Evolutionary conservation across 202 grass and related monocot genomes (phyloP).

Genomic region (Carex arenaria): DNA sequence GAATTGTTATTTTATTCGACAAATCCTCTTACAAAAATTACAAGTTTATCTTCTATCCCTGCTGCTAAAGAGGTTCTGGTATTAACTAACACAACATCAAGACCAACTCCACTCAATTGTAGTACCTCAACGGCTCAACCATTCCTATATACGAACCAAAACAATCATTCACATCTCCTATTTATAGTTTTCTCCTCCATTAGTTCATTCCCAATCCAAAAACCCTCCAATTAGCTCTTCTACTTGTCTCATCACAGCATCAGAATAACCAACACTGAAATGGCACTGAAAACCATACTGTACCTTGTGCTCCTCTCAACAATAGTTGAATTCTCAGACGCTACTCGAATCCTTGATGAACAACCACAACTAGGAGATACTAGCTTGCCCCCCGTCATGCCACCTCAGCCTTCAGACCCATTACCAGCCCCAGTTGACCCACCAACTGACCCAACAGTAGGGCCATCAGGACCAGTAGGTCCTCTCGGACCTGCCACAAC

Average conservation of each 20-base stretch:
- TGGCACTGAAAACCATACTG: slow-evolving; percentile 22
- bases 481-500: not conserved
- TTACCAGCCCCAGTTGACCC: slow-evolving; percentile 34
- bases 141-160: not conserved
- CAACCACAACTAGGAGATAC: slow-evolving; percentile 13
- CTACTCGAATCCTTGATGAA: slow-evolving; percentile 47
- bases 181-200: slow-evolving; percentile 32
- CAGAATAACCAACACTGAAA: slow-evolving; percentile 14
- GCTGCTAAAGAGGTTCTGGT: slow-evolving; percentile 12
- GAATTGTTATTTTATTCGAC: not conserved
- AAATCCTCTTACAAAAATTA: not conserved
- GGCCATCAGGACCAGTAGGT: slow-evolving; percentile 9
- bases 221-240: not conserved
- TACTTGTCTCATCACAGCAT: not conserved
- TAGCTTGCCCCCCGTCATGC: not conserved
- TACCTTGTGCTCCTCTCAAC: slow-evolving; percentile 33
- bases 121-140: not conserved
- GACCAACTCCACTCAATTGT: slow-evolving; percentile 39
- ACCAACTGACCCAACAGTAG: slow-evolving; percentile 24
- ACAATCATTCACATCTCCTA: not conserved
- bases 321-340: not conserved
- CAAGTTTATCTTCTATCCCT: not conserved
- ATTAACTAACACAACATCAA: slow-evolving; percentile 13
- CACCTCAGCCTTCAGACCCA: slow-evolving; percentile 39
- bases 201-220: slow-evolving; percentile 5